Base-by-base conservation (phyloP, 2,329 filamentous ascomycete species). In the Tothia fuscella region DNA sequence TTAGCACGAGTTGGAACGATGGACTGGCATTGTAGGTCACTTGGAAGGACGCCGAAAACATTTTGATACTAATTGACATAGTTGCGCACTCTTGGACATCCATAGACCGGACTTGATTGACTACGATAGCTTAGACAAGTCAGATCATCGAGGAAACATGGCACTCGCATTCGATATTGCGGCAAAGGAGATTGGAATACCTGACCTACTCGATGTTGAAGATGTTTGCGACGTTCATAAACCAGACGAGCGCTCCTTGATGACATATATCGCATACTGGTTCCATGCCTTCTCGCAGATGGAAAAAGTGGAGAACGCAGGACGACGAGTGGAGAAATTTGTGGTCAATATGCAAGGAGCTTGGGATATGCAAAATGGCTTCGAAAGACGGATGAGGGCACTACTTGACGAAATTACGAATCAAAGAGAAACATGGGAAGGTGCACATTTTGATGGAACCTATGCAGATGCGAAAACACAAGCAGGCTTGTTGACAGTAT, bases 191-290 rank as follows among this genome's bases (percentile, higher is more conserved):
- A 96, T 98, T 55, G 91, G 91, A 38, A 98, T 98, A 46, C 91
- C 91, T 13, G 85, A 89, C 54, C 70, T 98, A 58, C 74, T 98
- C 45, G 91, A 98, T 60, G 91, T 96, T 12, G 91, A 98, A 63
- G 91, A 98, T 66, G 91, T 98, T 16, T 94, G 86, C 60, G 91
- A 98, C 58, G 89, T 98, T 21, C 75, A 87, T 19, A 93, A 91
- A 65, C 91, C 91, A 19, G 91, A 98, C 59, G 91, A 98, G 63
- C 80, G 86, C 53, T 93, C 84, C 59, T 72, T 98, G 58, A 98
- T 98, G 91, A 98, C 91, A 1, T 98, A 98, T 62, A 98, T 98
- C 53, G 91, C 91, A 49, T 98, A 98, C 68, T 98, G 91, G 91
- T 98, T 98, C 72, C 91, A 98, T 58, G 91, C 91, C 52, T 98